Evolutionary conservation across 371 early-diverging fungal species (phyloP).

Genomic region (Mucor mucedo): DNA sequence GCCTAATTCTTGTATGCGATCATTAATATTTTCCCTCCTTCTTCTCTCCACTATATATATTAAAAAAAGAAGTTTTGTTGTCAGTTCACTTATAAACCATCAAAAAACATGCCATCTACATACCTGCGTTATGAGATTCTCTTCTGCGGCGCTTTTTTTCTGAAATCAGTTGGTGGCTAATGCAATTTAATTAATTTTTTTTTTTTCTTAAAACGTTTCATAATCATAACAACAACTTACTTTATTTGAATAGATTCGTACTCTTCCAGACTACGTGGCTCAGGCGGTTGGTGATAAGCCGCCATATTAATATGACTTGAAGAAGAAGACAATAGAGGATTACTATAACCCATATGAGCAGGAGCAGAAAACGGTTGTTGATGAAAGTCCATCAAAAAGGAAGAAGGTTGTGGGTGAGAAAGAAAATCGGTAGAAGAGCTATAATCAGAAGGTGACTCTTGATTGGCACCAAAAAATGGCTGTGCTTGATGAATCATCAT

Average conservation of each 20-base stretch:
- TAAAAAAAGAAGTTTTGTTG: neutral
- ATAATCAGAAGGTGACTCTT: conserved; percentile 35
- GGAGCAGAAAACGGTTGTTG: conserved; percentile 51
- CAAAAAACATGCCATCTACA: conserved; percentile 1
- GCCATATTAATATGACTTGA: conserved; percentile 5
- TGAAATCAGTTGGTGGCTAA: conserved; percentile 44
- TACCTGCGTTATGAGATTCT: conserved; percentile 95
- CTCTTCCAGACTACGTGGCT: conserved; percentile 39
- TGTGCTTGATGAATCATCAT: conserved; percentile 19
- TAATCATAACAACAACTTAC: conserved; percentile 32
- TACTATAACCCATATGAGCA: conserved; percentile 41
- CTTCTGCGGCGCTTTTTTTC: conserved; percentile 92
- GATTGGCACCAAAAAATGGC: conserved; percentile 10
- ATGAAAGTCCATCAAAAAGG: conserved; percentile 20
- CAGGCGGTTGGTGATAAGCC: conserved; percentile 16
- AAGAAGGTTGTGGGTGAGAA: conserved; percentile 16
- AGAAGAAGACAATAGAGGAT: conserved; percentile 5
- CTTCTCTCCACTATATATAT: conserved; percentile 81
- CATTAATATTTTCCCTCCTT: conserved; percentile 96
- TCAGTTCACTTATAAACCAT: neutral
- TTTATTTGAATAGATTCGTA: conserved; percentile 50
- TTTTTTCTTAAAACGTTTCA: neutral
- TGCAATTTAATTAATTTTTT: neutral
- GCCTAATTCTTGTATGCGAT: conserved; percentile 93
- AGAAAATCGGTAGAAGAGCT: conserved; percentile 16